These are phyloP conservation scores for Phalaenopsis aphrodite DNA, from an alignment of 106 monocot genomes.

Conservation along the genomic window DNA sequence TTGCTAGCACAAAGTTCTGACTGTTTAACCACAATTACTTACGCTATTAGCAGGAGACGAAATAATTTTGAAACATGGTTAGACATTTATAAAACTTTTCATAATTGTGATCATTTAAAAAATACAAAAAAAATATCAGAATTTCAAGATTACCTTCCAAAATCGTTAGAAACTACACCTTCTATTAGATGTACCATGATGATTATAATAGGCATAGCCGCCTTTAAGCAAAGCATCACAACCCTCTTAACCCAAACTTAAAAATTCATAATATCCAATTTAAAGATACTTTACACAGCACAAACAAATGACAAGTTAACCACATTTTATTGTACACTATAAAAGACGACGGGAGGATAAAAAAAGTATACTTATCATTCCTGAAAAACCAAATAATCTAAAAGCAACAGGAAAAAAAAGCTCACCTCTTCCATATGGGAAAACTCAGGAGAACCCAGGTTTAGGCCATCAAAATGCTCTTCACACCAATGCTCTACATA, in stretches of 20 bases:
- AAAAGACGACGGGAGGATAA: background rate
- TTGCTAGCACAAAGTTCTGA: background rate
- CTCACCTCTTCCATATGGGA: constrained; percentile 58
- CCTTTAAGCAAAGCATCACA: background rate
- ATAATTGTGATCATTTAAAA: background rate
- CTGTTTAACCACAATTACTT: background rate
- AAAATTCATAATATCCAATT: background rate
- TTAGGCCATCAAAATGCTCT: constrained; percentile 63
- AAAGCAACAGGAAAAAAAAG: background rate
- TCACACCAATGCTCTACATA: constrained; percentile 96
- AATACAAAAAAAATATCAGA: background rate
- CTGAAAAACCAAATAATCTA: background rate
- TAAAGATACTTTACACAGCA: background rate
- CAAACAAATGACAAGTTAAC: background rate
- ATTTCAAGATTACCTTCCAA: background rate
- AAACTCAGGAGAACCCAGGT: constrained; percentile 71
- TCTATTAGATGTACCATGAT: background rate
- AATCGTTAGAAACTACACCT: background rate
- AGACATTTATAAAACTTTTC: background rate
- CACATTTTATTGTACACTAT: background rate
- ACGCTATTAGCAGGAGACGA: background rate
- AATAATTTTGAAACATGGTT: background rate
- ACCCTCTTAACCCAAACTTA: background rate
- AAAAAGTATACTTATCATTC: background rate
- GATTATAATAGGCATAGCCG: background rate